A percentile compares a stretch with the other conserved stretches of the same genome.
These are phyloP conservation scores for Solanum hybrid DNA, from an alignment of 305 asterid species.

Conservation along the genomic window DNA sequence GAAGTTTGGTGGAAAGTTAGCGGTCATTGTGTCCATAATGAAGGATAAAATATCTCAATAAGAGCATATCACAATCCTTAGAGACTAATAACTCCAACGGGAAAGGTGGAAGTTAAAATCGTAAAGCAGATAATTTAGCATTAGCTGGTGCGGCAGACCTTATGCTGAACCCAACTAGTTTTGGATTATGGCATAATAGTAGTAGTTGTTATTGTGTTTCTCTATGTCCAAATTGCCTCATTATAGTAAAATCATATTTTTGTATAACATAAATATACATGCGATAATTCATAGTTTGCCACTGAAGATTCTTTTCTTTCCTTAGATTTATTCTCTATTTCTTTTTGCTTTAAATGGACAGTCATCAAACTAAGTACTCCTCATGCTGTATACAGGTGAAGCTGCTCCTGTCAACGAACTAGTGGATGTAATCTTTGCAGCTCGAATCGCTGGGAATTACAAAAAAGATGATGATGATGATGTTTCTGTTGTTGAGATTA, in stretches of 20 bases:
- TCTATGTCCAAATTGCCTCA: neutral
- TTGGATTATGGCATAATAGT: neutral
- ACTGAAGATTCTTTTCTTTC: neutral
- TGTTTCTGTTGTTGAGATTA: slow-evolving; percentile 22
- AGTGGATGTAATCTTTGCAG: slow-evolving; percentile 76
- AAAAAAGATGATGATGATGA: slow-evolving; percentile 33
- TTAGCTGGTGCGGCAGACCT: neutral
- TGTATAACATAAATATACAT: neutral
- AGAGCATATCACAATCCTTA: neutral
- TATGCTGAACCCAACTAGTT: neutral
- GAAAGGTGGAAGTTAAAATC: neutral
- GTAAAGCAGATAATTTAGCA: neutral
- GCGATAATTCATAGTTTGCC: neutral
- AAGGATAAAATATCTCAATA: neutral
- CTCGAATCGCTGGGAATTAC: slow-evolving; percentile 56
- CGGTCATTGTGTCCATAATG: neutral
- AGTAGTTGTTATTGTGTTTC: neutral
- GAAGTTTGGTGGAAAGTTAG: neutral
- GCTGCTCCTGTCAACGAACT: slow-evolving; percentile 53
- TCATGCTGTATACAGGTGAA: slow-evolving; percentile 43
- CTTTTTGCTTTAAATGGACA: neutral
- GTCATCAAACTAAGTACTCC: slow-evolving; percentile 7
- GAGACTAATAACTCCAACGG: neutral
- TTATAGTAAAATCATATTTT: neutral
- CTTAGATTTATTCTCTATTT: neutral